phyloP scores from a whole-genome alignment of 768 basidiomycete genomes.

The Leccinum obscurum region DNA sequence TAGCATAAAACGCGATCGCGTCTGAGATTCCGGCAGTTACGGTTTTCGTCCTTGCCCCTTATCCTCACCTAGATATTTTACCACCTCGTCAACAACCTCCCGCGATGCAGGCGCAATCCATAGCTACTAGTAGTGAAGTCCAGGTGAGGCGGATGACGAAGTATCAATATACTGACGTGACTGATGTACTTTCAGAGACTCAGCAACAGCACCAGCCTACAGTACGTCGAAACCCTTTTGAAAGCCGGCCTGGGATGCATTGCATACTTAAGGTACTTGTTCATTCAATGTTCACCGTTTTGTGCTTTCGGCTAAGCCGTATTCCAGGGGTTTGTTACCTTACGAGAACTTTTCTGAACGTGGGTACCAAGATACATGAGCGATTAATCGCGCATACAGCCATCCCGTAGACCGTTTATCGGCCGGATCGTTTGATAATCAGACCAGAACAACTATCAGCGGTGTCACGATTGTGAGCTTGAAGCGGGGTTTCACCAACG shows the following conservation, averaged over 20 bases:
- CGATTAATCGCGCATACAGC: not conserved
- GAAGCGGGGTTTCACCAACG: conserved; percentile 74
- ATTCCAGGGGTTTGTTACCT: conserved; percentile 66
- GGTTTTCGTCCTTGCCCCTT: conserved; percentile 1
- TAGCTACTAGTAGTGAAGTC: conserved; percentile 17
- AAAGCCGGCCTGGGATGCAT: conserved; percentile 75
- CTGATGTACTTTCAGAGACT: conserved; percentile 40
- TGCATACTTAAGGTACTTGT: conserved; percentile 63
- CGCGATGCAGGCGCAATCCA: conserved; percentile 29
- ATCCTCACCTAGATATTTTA: not conserved
- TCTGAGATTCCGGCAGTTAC: not conserved
- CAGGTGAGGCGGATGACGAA: conserved; percentile 20
- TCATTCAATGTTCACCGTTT: not conserved
- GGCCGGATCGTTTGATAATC: conserved; percentile 40
- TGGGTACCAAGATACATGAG: conserved; percentile 24
- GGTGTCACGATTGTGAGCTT: conserved; percentile 75
- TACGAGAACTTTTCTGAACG: conserved; percentile 78
- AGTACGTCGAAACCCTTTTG: conserved; percentile 70
- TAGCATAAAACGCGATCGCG: conserved; percentile 20
- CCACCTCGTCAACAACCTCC: not conserved
- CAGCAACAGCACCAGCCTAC: conserved; percentile 60
- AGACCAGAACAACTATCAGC: conserved; percentile 46
- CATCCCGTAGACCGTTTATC: conserved; percentile 28
- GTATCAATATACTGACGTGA: not conserved
- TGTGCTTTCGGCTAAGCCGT: conserved; percentile 10